Percentiles rank a stretch among this genome's conserved stretches.
Evolutionary conservation across 2,329 filamentous ascomycete genomes (phyloP).

Genomic region (Colletotrichum sidae): DNA sequence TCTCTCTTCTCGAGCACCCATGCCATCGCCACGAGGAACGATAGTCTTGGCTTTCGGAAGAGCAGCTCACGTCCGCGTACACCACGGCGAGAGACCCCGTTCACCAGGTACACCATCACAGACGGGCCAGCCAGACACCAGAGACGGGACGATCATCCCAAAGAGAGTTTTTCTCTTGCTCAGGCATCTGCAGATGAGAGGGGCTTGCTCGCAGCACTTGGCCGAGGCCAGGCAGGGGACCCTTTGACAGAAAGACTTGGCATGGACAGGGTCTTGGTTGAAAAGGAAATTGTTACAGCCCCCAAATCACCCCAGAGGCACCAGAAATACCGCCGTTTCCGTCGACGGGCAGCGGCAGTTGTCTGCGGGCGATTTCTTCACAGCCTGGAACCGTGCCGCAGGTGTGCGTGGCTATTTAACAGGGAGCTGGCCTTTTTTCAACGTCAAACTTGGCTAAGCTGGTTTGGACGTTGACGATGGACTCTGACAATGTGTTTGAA

Average conservation of each 20-base stretch:
- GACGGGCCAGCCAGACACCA: neutral
- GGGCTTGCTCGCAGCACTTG: neutral
- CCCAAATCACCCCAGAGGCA: conserved; percentile 7
- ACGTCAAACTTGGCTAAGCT: neutral
- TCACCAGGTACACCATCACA: conserved; percentile 2
- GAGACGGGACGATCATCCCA: conserved; percentile 10
- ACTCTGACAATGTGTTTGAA: neutral
- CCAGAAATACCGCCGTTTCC: conserved; percentile 13
- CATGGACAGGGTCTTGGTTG: conserved; percentile 12
- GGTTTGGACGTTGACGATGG: neutral
- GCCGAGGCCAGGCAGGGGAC: conserved; percentile 21
- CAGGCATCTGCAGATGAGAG: neutral
- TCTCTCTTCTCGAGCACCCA: neutral
- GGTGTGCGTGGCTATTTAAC: conserved; percentile 14
- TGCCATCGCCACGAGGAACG: conserved; percentile 17
- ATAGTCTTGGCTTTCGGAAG: conserved; percentile 21
- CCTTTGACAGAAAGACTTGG: conserved; percentile 19
- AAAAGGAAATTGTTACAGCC: conserved; percentile 7
- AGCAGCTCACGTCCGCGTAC: conserved; percentile 19
- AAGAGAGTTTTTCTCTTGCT: conserved; percentile 4
- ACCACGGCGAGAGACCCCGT: conserved; percentile 15
- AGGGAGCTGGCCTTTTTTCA: conserved; percentile 10
- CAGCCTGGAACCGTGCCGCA: conserved; percentile 19
- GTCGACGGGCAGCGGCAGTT: conserved; percentile 24
- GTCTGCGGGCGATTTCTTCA: conserved; percentile 7